Base-by-base conservation (phyloP, 2,329 filamentous ascomycete species). In the Diaporthe ampelina region DNA sequence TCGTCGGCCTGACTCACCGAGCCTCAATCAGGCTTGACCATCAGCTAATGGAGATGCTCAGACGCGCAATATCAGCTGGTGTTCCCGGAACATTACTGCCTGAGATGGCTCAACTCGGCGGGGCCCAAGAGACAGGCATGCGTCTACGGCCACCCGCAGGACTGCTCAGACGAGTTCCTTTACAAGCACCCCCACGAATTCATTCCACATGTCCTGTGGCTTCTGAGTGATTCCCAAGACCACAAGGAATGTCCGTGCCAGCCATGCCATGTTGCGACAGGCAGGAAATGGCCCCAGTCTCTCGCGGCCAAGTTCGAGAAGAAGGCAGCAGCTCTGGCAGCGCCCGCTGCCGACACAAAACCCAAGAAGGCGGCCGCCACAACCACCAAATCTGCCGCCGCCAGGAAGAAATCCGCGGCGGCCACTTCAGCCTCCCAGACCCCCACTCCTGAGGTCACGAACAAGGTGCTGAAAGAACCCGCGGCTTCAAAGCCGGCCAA, bases 121-220 rank as follows among this genome's bases (percentile, higher is more conserved):
- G 74, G 72, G n/a, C 29, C 69, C 10, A 73, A 61, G 17, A 72
- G 37, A 24, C 48, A 76, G 61, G 59, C 56, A 4, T 70, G 68
- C 45, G 58, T 76, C 40, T 76, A 69, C n/a, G 74, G 74, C 17
- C 72, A 76, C 24, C 68, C 72, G 4, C 58, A 63, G 45, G 72
- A 70, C 48, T 74, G 68, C 56, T 61, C 74, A 3, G 74, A 76
- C 29, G 72, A 74, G 17, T 76, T 77, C 82, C 83, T 88, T 5
- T 89, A 86, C 78, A 88, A 87, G 78, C 87, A 85, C 57, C 87
- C 88, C 0, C 86, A 88, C 73, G 88, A 90, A 76, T 88, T 90
- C 74, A 86, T 85, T 6, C 81, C 88, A 11, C 88, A 90, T 75
- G 76, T 88, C 32, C 82, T 90, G 65, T 90, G 88, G 87, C 84